Conservation (phyloP, 352 stramenopile species). For the Phytophthora idaei region DNA sequence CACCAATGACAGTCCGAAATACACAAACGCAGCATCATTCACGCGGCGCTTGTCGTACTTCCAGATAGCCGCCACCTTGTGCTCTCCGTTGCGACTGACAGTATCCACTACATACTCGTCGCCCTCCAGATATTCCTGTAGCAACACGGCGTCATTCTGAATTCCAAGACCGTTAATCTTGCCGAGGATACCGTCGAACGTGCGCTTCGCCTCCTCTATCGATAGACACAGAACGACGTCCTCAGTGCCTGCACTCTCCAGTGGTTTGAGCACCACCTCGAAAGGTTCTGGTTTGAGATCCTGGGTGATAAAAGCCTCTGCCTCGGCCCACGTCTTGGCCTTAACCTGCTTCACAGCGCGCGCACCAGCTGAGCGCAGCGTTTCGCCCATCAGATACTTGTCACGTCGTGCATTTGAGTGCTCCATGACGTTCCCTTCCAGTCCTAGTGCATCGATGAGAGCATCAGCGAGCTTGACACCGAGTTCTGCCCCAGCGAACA, state of each 20-base stretch:
- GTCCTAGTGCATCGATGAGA: constrained; percentile 83
- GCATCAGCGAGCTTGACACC: constrained; percentile 93
- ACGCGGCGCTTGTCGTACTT: constrained; percentile 97
- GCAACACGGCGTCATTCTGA: constrained; percentile 80
- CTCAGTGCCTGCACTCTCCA: constrained; percentile 78
- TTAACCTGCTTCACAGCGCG: constrained; percentile 92
- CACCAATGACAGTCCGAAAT: constrained; percentile 88
- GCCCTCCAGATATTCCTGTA: constrained; percentile 95
- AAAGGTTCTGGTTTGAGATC: constrained; percentile 71
- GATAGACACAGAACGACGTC: constrained; percentile 85
- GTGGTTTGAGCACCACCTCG: constrained; percentile 92
- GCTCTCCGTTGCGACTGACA: constrained; percentile 90
- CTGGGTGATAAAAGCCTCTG: constrained; percentile 71
- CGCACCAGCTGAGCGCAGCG: constrained; percentile 75
- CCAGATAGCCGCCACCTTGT: constrained; percentile 97
- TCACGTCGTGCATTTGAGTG: constrained; percentile 71
- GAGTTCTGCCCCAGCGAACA: constrained; percentile 92
- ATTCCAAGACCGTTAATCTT: constrained; percentile 90
- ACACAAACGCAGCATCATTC: constrained; percentile 95
- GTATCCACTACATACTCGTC: constrained; percentile 98
- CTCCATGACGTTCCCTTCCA: constrained; percentile 85
- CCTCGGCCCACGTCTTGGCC: constrained; percentile 75
- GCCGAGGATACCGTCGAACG: constrained; percentile 85
- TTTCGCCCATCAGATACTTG: constrained; percentile 92
- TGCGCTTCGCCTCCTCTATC: constrained; percentile 72